Evolutionary conservation across 2,329 filamentous ascomycete species (phyloP).

Genomic region (Mollisia scopiformis): DNA sequence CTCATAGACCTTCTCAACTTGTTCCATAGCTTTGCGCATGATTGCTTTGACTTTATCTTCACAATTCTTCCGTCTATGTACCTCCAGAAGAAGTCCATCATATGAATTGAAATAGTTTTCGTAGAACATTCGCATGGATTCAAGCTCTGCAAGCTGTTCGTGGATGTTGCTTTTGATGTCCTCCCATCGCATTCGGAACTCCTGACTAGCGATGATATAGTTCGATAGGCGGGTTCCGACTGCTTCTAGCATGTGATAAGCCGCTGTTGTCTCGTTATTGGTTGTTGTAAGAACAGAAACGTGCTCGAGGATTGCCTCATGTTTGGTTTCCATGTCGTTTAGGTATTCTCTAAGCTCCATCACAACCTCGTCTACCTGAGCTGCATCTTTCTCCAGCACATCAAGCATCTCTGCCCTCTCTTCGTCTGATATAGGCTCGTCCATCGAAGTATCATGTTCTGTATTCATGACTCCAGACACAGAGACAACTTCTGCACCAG

Average conservation of each 20-base stretch:
- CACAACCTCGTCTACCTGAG: conserved; percentile 68
- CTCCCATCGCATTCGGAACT: conserved; percentile 71
- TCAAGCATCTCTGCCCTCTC: conserved; percentile 83
- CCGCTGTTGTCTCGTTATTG: conserved; percentile 61
- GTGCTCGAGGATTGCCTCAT: conserved; percentile 64
- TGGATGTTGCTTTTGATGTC: conserved; percentile 73
- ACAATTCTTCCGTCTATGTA: conserved; percentile 72
- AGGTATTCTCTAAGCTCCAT: conserved; percentile 75
- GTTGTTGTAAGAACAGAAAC: conserved; percentile 58
- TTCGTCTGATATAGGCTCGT: conserved; percentile 70
- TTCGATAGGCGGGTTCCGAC: conserved; percentile 67
- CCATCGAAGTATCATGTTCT: conserved; percentile 55
- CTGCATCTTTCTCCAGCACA: conserved; percentile 74
- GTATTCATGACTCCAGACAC: conserved; percentile 66
- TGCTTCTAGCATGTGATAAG: conserved; percentile 68
- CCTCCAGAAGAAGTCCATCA: conserved; percentile 81
- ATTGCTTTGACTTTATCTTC: conserved; percentile 76
- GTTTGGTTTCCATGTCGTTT: conserved; percentile 74
- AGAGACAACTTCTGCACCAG: conserved; percentile 54
- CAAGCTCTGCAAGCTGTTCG: conserved; percentile 73
- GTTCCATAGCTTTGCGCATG: conserved; percentile 76
- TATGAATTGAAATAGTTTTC: conserved; percentile 86
- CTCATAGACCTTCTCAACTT: conserved; percentile 74
- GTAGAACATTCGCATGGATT: conserved; percentile 79
- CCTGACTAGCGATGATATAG: conserved; percentile 65